These are phyloP conservation scores for Boletales sp. DNA, from an alignment of 768 basidiomycete genomes.

Conservation along the genomic window DNA sequence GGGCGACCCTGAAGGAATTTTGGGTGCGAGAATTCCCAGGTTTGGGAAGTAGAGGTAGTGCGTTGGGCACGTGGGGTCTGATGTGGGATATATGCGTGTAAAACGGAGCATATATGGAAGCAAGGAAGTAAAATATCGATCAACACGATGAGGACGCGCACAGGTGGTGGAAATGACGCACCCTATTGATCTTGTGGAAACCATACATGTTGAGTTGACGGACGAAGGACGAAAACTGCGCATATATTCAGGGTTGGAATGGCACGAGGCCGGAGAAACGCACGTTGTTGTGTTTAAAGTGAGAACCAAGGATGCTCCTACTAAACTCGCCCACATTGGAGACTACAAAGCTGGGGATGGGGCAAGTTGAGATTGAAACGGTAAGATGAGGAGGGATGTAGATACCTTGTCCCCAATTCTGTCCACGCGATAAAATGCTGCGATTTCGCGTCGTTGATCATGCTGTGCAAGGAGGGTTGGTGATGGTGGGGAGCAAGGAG, in stretches of 20 bases:
- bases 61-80: conserved; percentile 82
- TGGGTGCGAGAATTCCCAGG: conserved; percentile 87
- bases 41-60: conserved; percentile 75
- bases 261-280: conserved; percentile 30
- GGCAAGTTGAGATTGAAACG: too few relatives aligned
- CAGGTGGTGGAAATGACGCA: conserved; percentile 32
- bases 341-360: conserved; percentile 61
- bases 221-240: conserved; percentile 89
- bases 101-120: conserved; percentile 4
- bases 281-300: conserved; percentile 91
- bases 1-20: conserved; percentile 80
- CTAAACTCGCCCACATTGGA: conserved; percentile 86
- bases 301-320: conserved; percentile 75
- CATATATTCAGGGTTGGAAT: conserved; percentile 7
- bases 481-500: background rate
- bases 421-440: conserved; percentile 82
- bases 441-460: conserved; percentile 83
- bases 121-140: background rate
- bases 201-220: conserved; percentile 96
- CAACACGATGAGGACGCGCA: conserved; percentile 9
- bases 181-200: conserved; percentile 91
- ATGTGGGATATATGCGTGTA: conserved; percentile 5
- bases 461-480: conserved; percentile 40
- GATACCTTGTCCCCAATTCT: conserved; percentile 65
- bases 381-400: background rate